Conservation (phyloP, 2,329 filamentous ascomycete species). For the Myriosclerotinia scirpicola region DNA sequence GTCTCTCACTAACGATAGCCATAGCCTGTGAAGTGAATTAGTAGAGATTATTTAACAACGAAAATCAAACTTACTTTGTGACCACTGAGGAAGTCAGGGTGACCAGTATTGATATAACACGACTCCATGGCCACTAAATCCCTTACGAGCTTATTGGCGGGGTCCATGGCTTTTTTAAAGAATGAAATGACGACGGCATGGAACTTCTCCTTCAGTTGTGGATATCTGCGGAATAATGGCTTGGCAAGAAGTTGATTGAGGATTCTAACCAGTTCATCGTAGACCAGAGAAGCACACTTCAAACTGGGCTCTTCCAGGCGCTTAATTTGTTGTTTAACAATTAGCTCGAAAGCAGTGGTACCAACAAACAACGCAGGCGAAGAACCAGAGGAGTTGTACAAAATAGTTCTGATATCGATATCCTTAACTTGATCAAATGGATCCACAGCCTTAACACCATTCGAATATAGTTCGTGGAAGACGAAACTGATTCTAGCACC, state of each 20-base stretch:
- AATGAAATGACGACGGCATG: slow-evolving; percentile 88
- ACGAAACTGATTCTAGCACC: slow-evolving; percentile 99
- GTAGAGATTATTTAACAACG: slow-evolving; percentile 32
- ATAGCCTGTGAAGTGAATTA: slow-evolving; percentile 62
- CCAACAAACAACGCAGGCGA: slow-evolving; percentile 96
- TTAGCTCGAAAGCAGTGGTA: slow-evolving; percentile 96
- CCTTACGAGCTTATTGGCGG: slow-evolving; percentile 92
- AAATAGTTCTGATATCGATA: slow-evolving; percentile 91
- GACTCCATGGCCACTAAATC: slow-evolving; percentile 95
- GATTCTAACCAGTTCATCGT: slow-evolving; percentile 95
- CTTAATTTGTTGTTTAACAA: slow-evolving; percentile 98
- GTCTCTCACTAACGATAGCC: slow-evolving; percentile 94
- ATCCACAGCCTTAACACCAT: slow-evolving; percentile 96
- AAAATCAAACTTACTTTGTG: slow-evolving; percentile 60
- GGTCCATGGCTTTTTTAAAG: slow-evolving; percentile 98
- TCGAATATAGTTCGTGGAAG: slow-evolving; percentile 97
- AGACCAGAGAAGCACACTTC: slow-evolving; percentile 96
- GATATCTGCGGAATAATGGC: slow-evolving; percentile 87
- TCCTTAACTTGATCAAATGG: slow-evolving; percentile 98
- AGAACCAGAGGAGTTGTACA: slow-evolving; percentile 99
- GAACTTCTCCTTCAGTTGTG: slow-evolving; percentile 94
- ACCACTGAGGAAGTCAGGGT: slow-evolving; percentile 96
- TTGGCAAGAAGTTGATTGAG: slow-evolving; percentile 86
- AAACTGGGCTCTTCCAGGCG: slow-evolving; percentile 92
- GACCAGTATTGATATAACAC: slow-evolving; percentile 97